Evolutionary conservation across 169 alveolate species (phyloP), one percentile per base, ranked within the genome.

Genomic region (Babesia ovis): DNA sequence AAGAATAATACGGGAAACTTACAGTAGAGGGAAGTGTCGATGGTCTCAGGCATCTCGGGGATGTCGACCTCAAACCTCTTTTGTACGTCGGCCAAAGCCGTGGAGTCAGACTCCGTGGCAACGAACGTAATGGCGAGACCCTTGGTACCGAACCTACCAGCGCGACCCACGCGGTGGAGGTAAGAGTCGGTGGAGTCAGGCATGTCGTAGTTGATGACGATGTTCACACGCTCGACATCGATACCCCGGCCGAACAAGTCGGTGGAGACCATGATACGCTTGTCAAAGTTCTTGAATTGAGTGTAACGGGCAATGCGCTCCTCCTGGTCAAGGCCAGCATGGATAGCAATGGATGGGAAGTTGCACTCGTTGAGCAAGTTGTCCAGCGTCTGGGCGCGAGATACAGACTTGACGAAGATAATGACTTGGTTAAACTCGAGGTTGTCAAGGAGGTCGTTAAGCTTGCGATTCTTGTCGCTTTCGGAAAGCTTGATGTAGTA

Each of bases 161-260:
- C 99, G 77, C 99, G 95, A 62, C 99, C 99, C 45, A 98, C 96
- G 53, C 97, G 68, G 74, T 92, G 95, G 39, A 92, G 83, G 74
- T 94, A 91, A 16, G 94, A 89, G 70, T 91, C 97, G 41, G 95
- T 85, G 66, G 91, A 91, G 62, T 91, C 96, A 31, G 98, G 99
- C 98, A 95, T 96, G 92, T 97, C 99, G 92, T 95, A 97, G 95
- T 98, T 98, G 90, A 98, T 96, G 35, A 98, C 99, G 56, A 97
- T 97, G 85, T 98, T 98, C 73, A 98, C 99, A 68, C 98, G 96
- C 81, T 97, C 99, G 50, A 98, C 97, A 84, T 98, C 99, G 60
- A 98, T 98, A 51, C 99, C 99, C 74, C 99, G 95, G 41, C 99
- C 99, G 90, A 98, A 97, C 61, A 98, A 86, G 82, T 98, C 99